Percentiles rank a stretch among this genome's conserved stretches.
phyloP scores from a whole-genome alignment of 345 rosid species.

The Moringa oleifera region DNA sequence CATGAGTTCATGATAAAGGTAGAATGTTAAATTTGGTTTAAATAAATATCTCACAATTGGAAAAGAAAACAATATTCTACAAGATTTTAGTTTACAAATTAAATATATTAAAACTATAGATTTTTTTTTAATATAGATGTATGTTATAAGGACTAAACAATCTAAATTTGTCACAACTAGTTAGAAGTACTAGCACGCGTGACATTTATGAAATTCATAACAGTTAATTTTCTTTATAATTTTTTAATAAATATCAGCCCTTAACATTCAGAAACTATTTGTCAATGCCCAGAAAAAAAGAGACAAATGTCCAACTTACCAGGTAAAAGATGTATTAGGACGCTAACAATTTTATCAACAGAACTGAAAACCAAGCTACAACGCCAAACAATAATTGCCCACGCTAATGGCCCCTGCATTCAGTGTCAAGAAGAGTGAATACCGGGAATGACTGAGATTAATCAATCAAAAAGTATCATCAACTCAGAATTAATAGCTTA shows the following conservation, averaged over 20 bases:
- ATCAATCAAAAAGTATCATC: slow-evolving; percentile 6
- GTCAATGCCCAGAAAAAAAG: not conserved
- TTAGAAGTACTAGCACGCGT: too few relatives aligned
- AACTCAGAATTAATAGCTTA: slow-evolving; percentile 21
- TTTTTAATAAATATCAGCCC: too few relatives aligned
- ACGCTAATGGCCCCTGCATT: slow-evolving; percentile 89
- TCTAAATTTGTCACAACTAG: too few relatives aligned
- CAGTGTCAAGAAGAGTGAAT: slow-evolving; percentile 15
- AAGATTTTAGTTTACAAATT: too few relatives aligned
- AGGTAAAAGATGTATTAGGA: slow-evolving; percentile 94
- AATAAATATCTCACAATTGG: not conserved
- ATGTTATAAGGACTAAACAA: not conserved
- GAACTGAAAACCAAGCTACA: slow-evolving; percentile 97
- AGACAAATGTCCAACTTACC: slow-evolving; percentile 45
- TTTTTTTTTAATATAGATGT: too few relatives aligned
- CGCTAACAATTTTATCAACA: slow-evolving; percentile 88
- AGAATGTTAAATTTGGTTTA: not conserved
- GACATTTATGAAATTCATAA: too few relatives aligned
- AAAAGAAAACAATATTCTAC: too few relatives aligned
- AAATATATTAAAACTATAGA: too few relatives aligned
- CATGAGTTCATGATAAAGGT: not conserved
- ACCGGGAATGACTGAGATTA: slow-evolving; percentile 9
- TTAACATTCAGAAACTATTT: not conserved
- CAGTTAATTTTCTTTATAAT: too few relatives aligned
- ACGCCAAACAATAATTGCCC: slow-evolving; percentile 97